Base-by-base conservation (phyloP, 2,329 filamentous ascomycete genomes). In the Aspergillus felis region DNA sequence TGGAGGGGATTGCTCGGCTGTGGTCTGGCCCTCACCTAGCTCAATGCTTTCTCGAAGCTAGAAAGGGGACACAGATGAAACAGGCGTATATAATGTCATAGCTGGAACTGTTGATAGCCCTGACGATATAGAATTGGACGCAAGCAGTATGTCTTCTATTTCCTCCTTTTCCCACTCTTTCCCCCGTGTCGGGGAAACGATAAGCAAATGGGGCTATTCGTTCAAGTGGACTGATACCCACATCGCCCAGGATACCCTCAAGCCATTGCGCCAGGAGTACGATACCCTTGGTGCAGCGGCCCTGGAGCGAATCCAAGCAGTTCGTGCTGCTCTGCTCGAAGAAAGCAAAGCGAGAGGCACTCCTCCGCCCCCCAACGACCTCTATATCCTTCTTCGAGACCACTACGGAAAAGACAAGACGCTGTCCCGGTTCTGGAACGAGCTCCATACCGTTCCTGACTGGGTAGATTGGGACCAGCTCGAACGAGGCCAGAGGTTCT, bases 381-480 rank as follows among this genome's bases (percentile, higher is more conserved):
- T 89, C 1, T 90, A 87, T 66, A 75, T 75, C 22, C 72, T 90
- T 8, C 74, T 91, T 1, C 73, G 78, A 64, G 79, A 87, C 9
- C 77, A 90, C 66, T 77, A 81, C 14, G 66, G 71, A 1, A 74
- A 77, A 6, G 83, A 91, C 63, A 74, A 81, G 38, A 78, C 82
- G 28, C 73, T 86, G 38, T 63, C 67, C 9, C 64, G 79, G 54
- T 75, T 92, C 22, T 91, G 88, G 89, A 67, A 73, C 1, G 79
- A 90, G 66, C 78, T 87, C 49, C 85, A 84, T 56, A 84, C 81
- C 0, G 74, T 90, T 2, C 89, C 88, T 0, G 77, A 81, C 1
- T 91, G 88, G 87, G 88, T 92, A 8, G 84, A 91, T 68, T 91
- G 88, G 88, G 81, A 82, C 1, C 87, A 91, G 69, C 86, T 92